Base-by-base conservation (phyloP, 148 eudicot species). In the Cornus florida region DNA sequence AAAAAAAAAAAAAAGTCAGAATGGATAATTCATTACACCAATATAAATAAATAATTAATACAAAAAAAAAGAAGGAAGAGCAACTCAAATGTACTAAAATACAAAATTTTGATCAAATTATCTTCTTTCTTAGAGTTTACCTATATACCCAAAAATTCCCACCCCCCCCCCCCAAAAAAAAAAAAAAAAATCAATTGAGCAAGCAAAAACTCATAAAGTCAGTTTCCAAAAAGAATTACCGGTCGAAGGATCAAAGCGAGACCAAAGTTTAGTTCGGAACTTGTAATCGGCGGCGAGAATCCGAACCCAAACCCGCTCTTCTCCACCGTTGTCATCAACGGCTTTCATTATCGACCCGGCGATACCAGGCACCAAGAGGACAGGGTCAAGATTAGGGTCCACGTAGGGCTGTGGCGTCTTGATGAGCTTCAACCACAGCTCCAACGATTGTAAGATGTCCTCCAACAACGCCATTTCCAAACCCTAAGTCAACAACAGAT, bases 301-400 rank as follows among this genome's bases (percentile, higher is more conserved):
- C 60, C 99, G 91, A 78, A 96, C 91, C 99, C 99, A 96, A 14
- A 96, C 92, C 22, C 98, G 94, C 78, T 96, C 99, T 11, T 73
- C 84, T 6, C 77, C 74, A 16, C 97, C 99, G 3, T 80, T 70
- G 17, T 84, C 82, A 50, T 93, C 93, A 19, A 90, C 90, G 16
- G 98, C 93, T 23, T 96, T 87, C 56, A 96, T 90, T 22, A 96
- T 88, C n/a, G 99, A 93, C 23, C 99, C 99, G 46, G 99, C 99
- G 48, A 96, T 86, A 7, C 99, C 99, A 4, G 98, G 99, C 2
- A 96, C 94, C 66, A 96, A 79, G 0, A 96, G 93, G 59, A 96
- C 99, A 5, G 99, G 99, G 74, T 96, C 97, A 14, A 93, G 97
- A 32, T 88, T 84, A 11, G 99, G 91, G 81, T 93, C 92, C 5